Conservation (phyloP, 202 grass and related monocot species). For the Eragrostis tef region DNA sequence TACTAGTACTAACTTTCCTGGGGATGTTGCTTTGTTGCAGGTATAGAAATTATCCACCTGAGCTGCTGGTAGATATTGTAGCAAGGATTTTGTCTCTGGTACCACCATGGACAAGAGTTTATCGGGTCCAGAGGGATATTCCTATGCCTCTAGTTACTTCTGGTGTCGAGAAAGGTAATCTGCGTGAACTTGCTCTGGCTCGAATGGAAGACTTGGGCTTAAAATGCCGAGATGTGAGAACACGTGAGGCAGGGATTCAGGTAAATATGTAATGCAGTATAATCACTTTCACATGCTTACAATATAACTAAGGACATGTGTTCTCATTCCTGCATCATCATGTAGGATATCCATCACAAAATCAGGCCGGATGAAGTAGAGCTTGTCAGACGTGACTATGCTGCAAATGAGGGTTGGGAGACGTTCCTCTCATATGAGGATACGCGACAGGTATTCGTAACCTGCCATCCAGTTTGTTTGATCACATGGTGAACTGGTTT, state of each 20-base stretch:
- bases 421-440: conserved; percentile 99
- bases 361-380: conserved; percentile 95
- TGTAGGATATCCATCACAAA: conserved; percentile 94
- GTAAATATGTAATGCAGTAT: conserved; percentile 35
- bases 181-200: conserved; percentile 93
- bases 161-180: conserved; percentile 97
- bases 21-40: conserved; percentile 54
- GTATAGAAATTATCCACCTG: conserved; percentile 95
- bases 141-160: conserved; percentile 99
- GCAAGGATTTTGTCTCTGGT: conserved; percentile 95
- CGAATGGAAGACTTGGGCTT: conserved; percentile 94
- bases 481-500: background rate
- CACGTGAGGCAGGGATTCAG: conserved; percentile 96
- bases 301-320: conserved; percentile 7
- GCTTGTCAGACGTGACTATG: conserved; percentile 89
- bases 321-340: conserved; percentile 26
- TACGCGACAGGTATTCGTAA: conserved; percentile 72
- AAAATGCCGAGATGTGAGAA: conserved; percentile 98
- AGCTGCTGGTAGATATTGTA: conserved; percentile 84
- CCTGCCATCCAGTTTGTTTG: conserved; percentile 7
- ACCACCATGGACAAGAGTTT: conserved; percentile 93
- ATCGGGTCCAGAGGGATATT: conserved; percentile 96
- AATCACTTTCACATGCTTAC: conserved; percentile 26
- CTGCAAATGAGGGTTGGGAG: conserved; percentile 99
- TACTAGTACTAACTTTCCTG: background rate